Conservation (phyloP, 305 asterid genomes). For the Plantago coronopus region DNA sequence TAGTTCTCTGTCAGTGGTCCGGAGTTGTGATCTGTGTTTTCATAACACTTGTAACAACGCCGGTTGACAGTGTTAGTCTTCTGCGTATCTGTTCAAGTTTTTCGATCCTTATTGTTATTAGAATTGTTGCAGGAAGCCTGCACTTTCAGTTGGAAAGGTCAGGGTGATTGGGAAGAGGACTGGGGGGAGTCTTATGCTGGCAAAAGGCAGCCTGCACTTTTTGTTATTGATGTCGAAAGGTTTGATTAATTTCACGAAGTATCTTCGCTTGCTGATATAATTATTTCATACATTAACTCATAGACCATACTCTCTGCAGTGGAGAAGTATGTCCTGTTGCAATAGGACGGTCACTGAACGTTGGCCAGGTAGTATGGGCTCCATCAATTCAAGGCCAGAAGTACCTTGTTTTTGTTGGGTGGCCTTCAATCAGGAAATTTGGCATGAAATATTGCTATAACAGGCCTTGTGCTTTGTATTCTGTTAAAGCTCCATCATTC, state of each 20-base stretch:
- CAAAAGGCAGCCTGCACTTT: constrained; percentile 80
- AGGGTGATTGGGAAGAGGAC: constrained; percentile 90
- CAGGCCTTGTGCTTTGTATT: constrained; percentile 82
- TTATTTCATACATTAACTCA: constrained; percentile 14
- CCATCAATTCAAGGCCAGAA: constrained; percentile 48
- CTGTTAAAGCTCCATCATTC: constrained; percentile 61
- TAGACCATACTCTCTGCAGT: constrained; percentile 43
- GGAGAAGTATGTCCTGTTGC: constrained; percentile 65
- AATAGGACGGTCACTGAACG: constrained; percentile 60
- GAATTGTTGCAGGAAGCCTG: no score
- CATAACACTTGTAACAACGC: no score
- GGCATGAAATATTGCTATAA: constrained; percentile 86
- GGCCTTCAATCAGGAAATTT: constrained; percentile 85
- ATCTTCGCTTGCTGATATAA: constrained; percentile 10
- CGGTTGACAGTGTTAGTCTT: no score
- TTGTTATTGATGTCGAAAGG: constrained; percentile 66
- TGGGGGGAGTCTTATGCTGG: constrained; percentile 97
- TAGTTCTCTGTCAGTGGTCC: no score
- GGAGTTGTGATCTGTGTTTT: no score
- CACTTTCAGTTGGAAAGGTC: constrained; percentile 91
- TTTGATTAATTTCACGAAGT: constrained; percentile 23
- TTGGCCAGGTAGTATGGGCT: constrained; percentile 96
- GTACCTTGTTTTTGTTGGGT: constrained; percentile 80
- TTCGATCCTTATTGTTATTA: no score
- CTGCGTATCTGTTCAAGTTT: no score